Evolutionary conservation across 2,329 filamentous ascomycete genomes (phyloP).

Genomic region (Claviceps lovelessii): DNA sequence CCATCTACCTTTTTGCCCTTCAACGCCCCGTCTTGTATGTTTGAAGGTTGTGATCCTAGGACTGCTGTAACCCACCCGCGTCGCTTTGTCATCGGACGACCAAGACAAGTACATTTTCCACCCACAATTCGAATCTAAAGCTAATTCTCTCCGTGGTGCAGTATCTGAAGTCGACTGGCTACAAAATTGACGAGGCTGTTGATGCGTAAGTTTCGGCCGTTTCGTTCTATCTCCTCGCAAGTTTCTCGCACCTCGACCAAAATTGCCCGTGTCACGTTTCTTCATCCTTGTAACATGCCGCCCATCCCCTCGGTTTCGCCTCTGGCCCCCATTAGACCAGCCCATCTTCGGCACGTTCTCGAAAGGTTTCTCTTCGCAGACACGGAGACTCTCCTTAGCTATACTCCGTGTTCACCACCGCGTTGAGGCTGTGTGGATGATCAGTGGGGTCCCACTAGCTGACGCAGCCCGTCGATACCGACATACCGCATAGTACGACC

Average conservation of each 20-base stretch:
- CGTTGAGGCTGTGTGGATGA: conserved; percentile 9
- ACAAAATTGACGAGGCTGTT: conserved; percentile 38
- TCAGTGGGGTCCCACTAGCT: conserved; percentile 19
- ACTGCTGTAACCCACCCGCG: not conserved
- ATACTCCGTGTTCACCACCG: conserved; percentile 1
- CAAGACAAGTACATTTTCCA: not conserved
- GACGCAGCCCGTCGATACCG: conserved; percentile 15
- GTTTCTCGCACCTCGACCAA: not conserved
- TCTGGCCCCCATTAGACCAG: not conserved
- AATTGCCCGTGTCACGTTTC: not conserved
- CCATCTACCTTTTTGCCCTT: not conserved
- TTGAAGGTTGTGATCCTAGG: not conserved
- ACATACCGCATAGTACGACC: conserved; percentile 22
- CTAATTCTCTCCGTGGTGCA: conserved; percentile 16
- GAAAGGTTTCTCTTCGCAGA: not conserved
- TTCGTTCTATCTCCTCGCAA: not conserved
- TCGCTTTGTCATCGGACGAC: not conserved
- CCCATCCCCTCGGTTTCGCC: not conserved
- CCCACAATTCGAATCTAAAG: not conserved
- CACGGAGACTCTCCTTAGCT: not conserved
- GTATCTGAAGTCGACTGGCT: conserved; percentile 34
- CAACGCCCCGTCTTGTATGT: not conserved
- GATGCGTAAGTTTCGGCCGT: conserved; percentile 37
- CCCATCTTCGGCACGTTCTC: not conserved
- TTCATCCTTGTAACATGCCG: not conserved